phyloP scores from a whole-genome alignment of 2,329 filamentous ascomycete genomes.

The Fusarium globosum region DNA sequence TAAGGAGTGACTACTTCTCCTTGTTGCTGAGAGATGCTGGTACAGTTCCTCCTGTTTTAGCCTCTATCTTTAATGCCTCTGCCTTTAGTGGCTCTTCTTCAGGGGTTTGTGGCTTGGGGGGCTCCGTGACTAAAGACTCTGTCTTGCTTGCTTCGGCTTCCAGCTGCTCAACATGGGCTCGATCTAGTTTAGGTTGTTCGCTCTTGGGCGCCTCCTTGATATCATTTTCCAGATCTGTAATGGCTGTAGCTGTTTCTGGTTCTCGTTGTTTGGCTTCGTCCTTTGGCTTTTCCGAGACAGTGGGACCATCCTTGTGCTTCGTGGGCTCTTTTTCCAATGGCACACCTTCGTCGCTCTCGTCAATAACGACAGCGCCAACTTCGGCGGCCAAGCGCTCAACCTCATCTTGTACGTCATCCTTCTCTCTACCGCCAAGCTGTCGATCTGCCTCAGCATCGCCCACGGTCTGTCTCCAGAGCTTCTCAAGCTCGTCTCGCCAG shows the following conservation, averaged over 20 bases:
- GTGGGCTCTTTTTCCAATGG: not conserved
- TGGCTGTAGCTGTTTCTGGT: not conserved
- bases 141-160: not conserved
- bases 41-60: not conserved
- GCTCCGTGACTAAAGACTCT: conserved; percentile 2
- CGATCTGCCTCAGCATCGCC: conserved; percentile 68
- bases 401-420: conserved; percentile 58
- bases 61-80: not conserved
- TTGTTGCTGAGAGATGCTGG: not conserved
- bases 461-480: conserved; percentile 75
- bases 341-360: conserved; percentile 39
- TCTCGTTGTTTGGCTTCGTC: not conserved
- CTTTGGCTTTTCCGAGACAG: not conserved
- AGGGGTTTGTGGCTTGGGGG: not conserved
- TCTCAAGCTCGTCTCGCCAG: conserved; percentile 86
- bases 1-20: conserved; percentile 6
- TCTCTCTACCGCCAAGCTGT: conserved; percentile 52
- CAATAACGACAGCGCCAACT: conserved; percentile 49
- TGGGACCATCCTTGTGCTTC: not conserved
- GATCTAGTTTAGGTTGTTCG: conserved; percentile 7
- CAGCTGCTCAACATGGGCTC: not conserved
- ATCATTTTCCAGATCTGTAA: not conserved
- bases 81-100: conserved; percentile 1
- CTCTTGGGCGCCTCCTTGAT: conserved; percentile 1
- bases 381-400: conserved; percentile 54